Conservation (phyloP, 2,329 filamentous ascomycete species). For the Xylariomycetidae sp. region DNA sequence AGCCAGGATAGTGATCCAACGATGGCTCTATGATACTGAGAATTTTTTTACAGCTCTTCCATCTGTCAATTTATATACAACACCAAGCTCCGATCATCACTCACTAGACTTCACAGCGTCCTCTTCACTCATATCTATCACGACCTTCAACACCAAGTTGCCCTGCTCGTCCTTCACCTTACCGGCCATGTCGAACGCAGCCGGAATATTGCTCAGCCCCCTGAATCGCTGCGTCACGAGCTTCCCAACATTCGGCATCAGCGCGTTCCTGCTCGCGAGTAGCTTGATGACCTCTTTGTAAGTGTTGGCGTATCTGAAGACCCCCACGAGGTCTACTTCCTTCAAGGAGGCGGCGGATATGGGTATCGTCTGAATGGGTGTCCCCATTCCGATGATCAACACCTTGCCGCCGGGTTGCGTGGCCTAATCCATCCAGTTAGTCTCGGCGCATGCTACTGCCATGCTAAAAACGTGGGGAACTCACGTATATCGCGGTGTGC, state of each 20-base stretch:
- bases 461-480: too few species aligned
- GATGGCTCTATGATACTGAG: too few species aligned
- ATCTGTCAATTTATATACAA: too few species aligned
- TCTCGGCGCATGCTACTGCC: too few species aligned
- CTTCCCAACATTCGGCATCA: slow-evolving; percentile 60
- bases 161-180: slow-evolving; percentile 66
- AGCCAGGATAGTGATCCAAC: too few species aligned
- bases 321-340: slow-evolving; percentile 73
- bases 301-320: slow-evolving; percentile 74
- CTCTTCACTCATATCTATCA: too few species aligned
- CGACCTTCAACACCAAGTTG: slow-evolving; percentile 70
- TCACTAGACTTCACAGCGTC: too few species aligned
- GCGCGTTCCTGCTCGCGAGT: slow-evolving; percentile 40
- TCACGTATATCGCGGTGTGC: slow-evolving; percentile 67
- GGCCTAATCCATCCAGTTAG: slow-evolving; percentile 34
- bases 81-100: too few species aligned
- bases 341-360: slow-evolving; percentile 67
- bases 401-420: slow-evolving; percentile 66
- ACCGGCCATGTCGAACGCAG: slow-evolving; percentile 69
- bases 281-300: slow-evolving; percentile 56
- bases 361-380: slow-evolving; percentile 68
- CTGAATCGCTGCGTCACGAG: slow-evolving; percentile 67
- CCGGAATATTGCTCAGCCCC: slow-evolving; percentile 57
- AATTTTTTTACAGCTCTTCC: too few species aligned
- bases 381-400: slow-evolving; percentile 77